Percentiles rank a stretch among this genome's conserved stretches.
Conservation (phyloP, 345 rosid species). For the Camelina laxa region DNA sequence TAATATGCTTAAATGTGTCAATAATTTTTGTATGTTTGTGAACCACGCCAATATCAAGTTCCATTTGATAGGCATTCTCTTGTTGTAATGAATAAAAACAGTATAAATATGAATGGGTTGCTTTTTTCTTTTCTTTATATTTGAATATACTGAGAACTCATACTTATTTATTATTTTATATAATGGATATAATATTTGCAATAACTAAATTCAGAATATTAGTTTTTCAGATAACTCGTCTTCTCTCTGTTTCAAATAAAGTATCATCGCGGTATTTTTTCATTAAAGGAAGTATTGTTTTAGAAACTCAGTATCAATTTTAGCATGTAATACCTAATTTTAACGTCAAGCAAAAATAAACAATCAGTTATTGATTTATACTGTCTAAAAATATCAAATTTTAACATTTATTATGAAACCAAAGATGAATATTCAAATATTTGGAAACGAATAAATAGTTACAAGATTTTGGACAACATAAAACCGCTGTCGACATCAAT, state of each 20-base stretch:
- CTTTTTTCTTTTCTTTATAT: not conserved
- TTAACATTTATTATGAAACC: no score
- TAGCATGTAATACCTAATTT: not conserved
- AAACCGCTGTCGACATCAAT: no score
- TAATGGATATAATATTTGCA: not conserved
- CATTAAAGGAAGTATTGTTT: not conserved
- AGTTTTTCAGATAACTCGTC: not conserved
- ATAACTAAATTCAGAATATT: not conserved
- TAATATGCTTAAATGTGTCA: slow-evolving; percentile 6
- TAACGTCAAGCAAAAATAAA: no score
- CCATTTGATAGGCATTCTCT: slow-evolving; percentile 5
- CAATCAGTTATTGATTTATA: no score
- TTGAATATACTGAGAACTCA: no score
- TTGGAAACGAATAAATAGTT: no score
- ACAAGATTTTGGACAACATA: not conserved
- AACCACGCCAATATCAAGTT: slow-evolving; percentile 16
- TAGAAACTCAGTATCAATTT: not conserved
- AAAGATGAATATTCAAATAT: no score
- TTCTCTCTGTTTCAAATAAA: not conserved
- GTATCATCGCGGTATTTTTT: no score
- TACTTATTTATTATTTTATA: not conserved
- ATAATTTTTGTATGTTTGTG: slow-evolving; percentile 9
- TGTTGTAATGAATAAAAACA: slow-evolving; percentile 5
- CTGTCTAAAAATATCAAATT: no score
- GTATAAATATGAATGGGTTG: not conserved